Conservation (phyloP, 164 flowering plant species). For the Nelumbo lutea region DNA sequence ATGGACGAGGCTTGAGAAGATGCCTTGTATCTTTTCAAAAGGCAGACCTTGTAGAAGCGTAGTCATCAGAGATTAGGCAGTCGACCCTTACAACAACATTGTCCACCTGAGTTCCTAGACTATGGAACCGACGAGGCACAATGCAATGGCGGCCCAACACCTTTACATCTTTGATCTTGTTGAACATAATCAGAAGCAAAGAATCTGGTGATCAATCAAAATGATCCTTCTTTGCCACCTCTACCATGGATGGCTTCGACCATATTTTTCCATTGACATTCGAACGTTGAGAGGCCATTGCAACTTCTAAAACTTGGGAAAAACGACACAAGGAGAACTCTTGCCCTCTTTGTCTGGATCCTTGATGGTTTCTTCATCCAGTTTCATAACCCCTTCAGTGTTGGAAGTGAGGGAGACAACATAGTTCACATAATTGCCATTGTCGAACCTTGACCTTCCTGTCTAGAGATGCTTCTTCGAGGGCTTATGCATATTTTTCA, state of each 20-base stretch:
- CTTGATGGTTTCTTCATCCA: too few species aligned
- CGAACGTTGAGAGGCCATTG: slow-evolving; percentile 21
- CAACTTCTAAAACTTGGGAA: too few species aligned
- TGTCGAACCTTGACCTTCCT: too few species aligned
- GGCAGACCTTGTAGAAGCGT: slow-evolving; percentile 33
- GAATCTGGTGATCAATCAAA: slow-evolving; percentile 75
- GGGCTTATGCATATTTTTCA: too few species aligned
- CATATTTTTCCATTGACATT: slow-evolving; percentile 36
- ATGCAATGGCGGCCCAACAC: slow-evolving; percentile 80
- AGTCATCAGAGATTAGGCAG: slow-evolving; percentile 84
- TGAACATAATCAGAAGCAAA: slow-evolving; percentile 62
- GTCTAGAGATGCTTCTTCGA: too few species aligned
- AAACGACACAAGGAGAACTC: too few species aligned
- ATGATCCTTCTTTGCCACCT: slow-evolving; percentile 32
- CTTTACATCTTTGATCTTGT: slow-evolving; percentile 79
- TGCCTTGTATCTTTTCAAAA: slow-evolving; percentile 39
- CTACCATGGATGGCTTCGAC: slow-evolving; percentile 23
- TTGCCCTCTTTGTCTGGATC: too few species aligned
- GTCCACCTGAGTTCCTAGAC: slow-evolving; percentile 71
- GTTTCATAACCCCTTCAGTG: too few species aligned
- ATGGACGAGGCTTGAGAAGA: slow-evolving; percentile 27
- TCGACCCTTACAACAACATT: slow-evolving; percentile 79
- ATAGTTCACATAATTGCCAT: too few species aligned
- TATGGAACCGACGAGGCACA: slow-evolving; percentile 67
- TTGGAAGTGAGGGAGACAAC: too few species aligned